Conservation (phyloP, 2,329 filamentous ascomycete genomes). For the Ascochyta rabiei region DNA sequence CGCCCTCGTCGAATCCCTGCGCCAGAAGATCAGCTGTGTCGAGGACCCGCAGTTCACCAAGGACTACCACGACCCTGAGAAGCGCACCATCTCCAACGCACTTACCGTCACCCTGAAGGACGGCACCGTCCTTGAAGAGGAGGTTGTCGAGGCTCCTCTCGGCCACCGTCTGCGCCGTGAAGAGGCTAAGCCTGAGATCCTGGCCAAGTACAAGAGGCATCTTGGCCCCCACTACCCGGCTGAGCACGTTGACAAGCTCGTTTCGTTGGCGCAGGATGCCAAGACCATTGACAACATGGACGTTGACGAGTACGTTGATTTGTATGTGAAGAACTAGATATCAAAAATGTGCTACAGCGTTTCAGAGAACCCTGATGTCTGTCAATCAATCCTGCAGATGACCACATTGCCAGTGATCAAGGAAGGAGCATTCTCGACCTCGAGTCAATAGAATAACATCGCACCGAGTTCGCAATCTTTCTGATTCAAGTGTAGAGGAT, state of each 20-base stretch:
- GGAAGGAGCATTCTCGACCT: too few relatives aligned
- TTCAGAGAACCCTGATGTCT: background rate
- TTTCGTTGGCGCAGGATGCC: slow-evolving; percentile 77
- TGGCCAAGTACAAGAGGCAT: slow-evolving; percentile 95
- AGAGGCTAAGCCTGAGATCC: slow-evolving; percentile 96
- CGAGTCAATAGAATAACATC: too few relatives aligned
- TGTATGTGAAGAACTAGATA: slow-evolving; percentile 67
- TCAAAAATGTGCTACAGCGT: background rate
- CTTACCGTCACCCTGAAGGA: slow-evolving; percentile 94
- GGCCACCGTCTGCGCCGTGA: slow-evolving; percentile 90
- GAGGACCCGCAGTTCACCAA: slow-evolving; percentile 93
- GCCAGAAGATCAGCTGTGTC: slow-evolving; percentile 92
- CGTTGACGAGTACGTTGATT: slow-evolving; percentile 91
- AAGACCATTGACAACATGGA: slow-evolving; percentile 78
- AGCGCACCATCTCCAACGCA: slow-evolving; percentile 97
- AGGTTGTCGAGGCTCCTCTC: slow-evolving; percentile 90
- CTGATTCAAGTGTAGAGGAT: too few relatives aligned
- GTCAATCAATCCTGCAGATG: background rate
- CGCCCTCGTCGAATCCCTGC: slow-evolving; percentile 84
- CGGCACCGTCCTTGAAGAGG: slow-evolving; percentile 87
- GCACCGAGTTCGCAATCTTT: too few relatives aligned
- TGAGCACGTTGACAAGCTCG: slow-evolving; percentile 78
- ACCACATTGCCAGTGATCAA: too few relatives aligned
- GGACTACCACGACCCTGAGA: slow-evolving; percentile 92
- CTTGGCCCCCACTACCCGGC: slow-evolving; percentile 81